Evolutionary conservation across 495 filamentous ascomycete species (phyloP).

Genomic region (Extremus antarcticus): DNA sequence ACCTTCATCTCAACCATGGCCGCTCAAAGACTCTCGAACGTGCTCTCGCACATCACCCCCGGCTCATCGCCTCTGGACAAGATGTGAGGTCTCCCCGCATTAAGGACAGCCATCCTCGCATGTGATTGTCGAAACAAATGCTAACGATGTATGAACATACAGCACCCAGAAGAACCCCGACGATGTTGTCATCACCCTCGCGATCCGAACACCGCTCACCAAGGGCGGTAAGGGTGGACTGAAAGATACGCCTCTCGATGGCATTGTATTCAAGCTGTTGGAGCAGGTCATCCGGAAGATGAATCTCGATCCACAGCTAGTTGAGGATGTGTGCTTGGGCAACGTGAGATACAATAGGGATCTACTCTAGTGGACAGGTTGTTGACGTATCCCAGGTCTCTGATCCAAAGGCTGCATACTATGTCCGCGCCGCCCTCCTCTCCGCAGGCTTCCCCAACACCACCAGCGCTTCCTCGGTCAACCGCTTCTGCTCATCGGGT

Average conservation of each 20-base stretch:
- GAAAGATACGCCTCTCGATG: constrained; percentile 90
- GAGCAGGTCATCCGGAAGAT: constrained; percentile 64
- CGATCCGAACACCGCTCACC: constrained; percentile 74
- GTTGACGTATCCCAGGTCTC: constrained; percentile 49
- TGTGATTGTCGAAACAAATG: background rate
- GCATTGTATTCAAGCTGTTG: constrained; percentile 65
- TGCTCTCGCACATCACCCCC: constrained; percentile 78
- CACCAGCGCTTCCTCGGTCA: constrained; percentile 63
- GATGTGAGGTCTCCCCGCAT: constrained; percentile 50
- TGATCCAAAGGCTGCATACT: constrained; percentile 80
- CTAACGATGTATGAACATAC: constrained; percentile 4
- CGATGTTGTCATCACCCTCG: constrained; percentile 89
- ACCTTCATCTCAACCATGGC: constrained; percentile 50
- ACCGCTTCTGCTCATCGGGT: constrained; percentile 95
- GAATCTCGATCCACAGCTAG: constrained; percentile 66
- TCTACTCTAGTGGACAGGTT: background rate
- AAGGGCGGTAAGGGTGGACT: constrained; percentile 80
- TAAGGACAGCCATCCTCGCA: background rate
- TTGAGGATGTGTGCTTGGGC: constrained; percentile 88
- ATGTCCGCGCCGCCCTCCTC: constrained; percentile 75
- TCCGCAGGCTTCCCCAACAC: constrained; percentile 93
- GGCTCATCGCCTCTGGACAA: constrained; percentile 52
- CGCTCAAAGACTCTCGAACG: constrained; percentile 69
- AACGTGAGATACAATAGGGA: constrained; percentile 51
- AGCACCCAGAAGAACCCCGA: constrained; percentile 92